Evolutionary conservation across 495 filamentous ascomycete genomes (phyloP), one percentile per base, ranked within the genome.

Genomic region (Lophium mytilinum): DNA sequence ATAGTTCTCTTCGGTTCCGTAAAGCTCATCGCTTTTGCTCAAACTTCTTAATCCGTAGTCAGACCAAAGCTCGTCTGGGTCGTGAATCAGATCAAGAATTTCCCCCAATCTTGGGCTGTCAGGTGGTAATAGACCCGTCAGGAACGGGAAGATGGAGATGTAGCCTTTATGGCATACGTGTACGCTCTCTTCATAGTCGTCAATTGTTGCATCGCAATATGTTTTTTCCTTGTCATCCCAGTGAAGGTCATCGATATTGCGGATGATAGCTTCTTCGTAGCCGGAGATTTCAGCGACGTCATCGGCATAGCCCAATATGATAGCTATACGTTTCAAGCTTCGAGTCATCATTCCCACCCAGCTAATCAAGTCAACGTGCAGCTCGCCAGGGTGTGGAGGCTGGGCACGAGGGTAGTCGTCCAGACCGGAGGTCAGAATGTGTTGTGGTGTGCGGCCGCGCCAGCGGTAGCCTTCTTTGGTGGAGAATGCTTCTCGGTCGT

Each of bases 161-260:
- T 98, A 98, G 19, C 93, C 93, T 72, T 94, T 94, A 74, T 97
- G 94, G 70, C 93, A 98, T 39, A 95, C 89, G 39, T 90, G 84
- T 39, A 79, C 73, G 64, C 86, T 85, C 72, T 98, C 93, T 70
- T 96, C 93, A 63, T 85, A 96, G 41, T 90, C 93, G 61, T 98
- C 93, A 55, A 98, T 88, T 0, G 90, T 96, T 6, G 90, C 89
- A 67, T 98, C 93, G 67, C 93, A 98, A 74, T 89, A 97, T 52
- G 85, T 88, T 55, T 89, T 79, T 14, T 80, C 82, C 57, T 79
- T 76, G 51, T 89, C 80, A 46, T 82, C 81, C 93, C 93, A 98
- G 72, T 98, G 93, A 49, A 98, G 76, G 66, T 94, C 92, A 56
- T 95, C 89, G 50, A 96, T 84, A 71, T 98, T 98, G 58, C 80